phyloP scores from a whole-genome alignment of 352 stramenopile genomes.

The Phytophthora pseudosyringae region DNA sequence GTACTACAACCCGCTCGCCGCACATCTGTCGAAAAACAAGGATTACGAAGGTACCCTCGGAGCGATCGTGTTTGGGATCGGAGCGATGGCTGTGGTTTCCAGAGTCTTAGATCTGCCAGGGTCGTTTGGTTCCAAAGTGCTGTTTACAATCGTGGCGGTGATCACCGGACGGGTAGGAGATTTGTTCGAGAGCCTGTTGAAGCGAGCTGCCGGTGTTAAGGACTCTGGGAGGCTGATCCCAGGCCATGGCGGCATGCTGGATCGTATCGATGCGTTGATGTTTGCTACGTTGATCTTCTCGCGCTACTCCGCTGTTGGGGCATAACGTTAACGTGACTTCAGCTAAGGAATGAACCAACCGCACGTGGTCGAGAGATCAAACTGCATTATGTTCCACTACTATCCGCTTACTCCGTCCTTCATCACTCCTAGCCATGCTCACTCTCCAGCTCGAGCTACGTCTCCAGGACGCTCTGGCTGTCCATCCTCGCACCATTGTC shows the following conservation, averaged over 20 bases:
- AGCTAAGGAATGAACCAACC: too few relatives aligned
- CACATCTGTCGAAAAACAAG: conserved; percentile 94
- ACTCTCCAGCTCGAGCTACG: background rate
- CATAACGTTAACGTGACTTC: background rate
- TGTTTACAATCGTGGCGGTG: conserved; percentile 88
- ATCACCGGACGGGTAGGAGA: conserved; percentile 94
- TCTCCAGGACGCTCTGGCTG: background rate
- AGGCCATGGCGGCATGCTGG: conserved; percentile 94
- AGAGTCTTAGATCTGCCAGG: conserved; percentile 71
- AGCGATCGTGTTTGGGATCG: conserved; percentile 76
- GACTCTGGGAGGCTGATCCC: conserved; percentile 95
- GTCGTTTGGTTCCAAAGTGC: conserved; percentile 66
- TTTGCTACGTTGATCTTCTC: conserved; percentile 77
- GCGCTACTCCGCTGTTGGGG: conserved; percentile 37
- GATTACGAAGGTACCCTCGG: conserved; percentile 94
- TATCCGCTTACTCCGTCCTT: too few relatives aligned
- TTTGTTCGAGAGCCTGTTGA: conserved; percentile 95
- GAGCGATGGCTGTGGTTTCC: conserved; percentile 76
- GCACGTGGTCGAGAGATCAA: background rate
- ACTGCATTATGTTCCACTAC: background rate
- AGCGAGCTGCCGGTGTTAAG: conserved; percentile 94
- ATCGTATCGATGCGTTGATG: conserved; percentile 96
- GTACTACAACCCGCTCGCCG: conserved; percentile 78
- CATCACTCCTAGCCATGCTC: background rate
- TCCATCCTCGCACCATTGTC: background rate